These are phyloP conservation scores for Dothideomycetes sp. DNA, from an alignment of 2,329 filamentous ascomycete species.

Conservation along the genomic window DNA sequence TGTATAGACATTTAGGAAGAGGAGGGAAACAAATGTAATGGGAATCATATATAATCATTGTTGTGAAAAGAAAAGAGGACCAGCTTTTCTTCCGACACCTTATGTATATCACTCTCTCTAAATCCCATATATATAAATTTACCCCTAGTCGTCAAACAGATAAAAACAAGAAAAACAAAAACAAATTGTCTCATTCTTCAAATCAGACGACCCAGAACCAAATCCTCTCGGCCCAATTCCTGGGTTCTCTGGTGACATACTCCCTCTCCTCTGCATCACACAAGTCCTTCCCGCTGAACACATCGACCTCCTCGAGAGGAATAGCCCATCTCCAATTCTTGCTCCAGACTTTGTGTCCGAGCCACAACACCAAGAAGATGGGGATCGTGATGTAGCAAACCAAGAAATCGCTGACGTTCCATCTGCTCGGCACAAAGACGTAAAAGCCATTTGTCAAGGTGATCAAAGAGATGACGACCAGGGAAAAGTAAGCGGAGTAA, in stretches of 20 bases:
- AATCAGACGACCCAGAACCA: slow-evolving; percentile 43
- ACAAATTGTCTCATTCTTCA: too few relatives aligned
- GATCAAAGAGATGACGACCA: slow-evolving; percentile 39
- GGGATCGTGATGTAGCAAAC: slow-evolving; percentile 47
- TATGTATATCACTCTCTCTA: too few relatives aligned
- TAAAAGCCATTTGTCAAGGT: slow-evolving; percentile 51
- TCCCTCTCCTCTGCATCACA: slow-evolving; percentile 36
- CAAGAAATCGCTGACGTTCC: slow-evolving; percentile 40
- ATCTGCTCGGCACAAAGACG: slow-evolving; percentile 41
- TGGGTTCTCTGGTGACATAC: slow-evolving; percentile 32
- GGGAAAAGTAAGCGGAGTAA: slow-evolving; percentile 42
- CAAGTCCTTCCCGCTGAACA: slow-evolving; percentile 37
- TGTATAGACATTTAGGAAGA: too few relatives aligned
- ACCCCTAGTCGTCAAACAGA: too few relatives aligned
- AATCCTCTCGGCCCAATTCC: slow-evolving; percentile 34
- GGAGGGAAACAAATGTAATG: too few relatives aligned
- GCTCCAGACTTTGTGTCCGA: slow-evolving; percentile 30
- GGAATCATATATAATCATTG: too few relatives aligned
- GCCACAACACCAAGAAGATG: slow-evolving; percentile 38
- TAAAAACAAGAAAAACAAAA: too few relatives aligned
- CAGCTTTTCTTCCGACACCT: too few relatives aligned
- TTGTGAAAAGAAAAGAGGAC: too few relatives aligned
- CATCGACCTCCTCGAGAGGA: slow-evolving; percentile 33
- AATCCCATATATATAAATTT: too few relatives aligned
- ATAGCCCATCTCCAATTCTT: slow-evolving; percentile 25